Percentiles rank a stretch among this genome's conserved stretches.
These are phyloP conservation scores for Leccinum aurantiacum DNA, from an alignment of 768 basidiomycete genomes.

Conservation along the genomic window DNA sequence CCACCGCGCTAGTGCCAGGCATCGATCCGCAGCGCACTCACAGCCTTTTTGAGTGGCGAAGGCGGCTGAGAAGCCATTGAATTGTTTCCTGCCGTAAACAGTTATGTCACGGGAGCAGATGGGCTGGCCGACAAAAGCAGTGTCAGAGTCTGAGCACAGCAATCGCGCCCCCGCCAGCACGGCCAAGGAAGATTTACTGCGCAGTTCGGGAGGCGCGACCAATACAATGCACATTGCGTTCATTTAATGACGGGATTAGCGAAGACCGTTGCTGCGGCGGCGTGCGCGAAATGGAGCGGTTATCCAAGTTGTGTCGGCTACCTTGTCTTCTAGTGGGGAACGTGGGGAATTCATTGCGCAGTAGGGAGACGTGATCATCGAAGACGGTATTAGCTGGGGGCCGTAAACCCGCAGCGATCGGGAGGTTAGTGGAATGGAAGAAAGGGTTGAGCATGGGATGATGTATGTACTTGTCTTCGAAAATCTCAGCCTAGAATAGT, in stretches of 20 bases:
- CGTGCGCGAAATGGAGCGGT: background rate
- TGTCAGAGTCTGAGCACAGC: slow-evolving; percentile 16
- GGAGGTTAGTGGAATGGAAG: background rate
- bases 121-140: background rate
- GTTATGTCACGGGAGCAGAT: background rate
- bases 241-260: background rate
- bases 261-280: background rate
- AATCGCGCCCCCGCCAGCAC: background rate
- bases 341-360: background rate
- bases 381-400: background rate
- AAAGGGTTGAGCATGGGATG: background rate
- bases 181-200: background rate
- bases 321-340: background rate
- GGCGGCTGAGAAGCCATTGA: background rate
- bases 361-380: background rate
- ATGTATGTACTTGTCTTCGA: background rate
- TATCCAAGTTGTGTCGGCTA: background rate
- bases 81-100: slow-evolving; percentile 17
- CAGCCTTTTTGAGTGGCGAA: slow-evolving; percentile 12
- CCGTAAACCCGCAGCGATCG: background rate
- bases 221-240: background rate
- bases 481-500: background rate
- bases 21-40: slow-evolving; percentile 2
- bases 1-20: background rate
- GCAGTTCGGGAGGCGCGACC: slow-evolving; percentile 12